Conservation (phyloP, 306 rosid species). For the Betula pendula region DNA sequence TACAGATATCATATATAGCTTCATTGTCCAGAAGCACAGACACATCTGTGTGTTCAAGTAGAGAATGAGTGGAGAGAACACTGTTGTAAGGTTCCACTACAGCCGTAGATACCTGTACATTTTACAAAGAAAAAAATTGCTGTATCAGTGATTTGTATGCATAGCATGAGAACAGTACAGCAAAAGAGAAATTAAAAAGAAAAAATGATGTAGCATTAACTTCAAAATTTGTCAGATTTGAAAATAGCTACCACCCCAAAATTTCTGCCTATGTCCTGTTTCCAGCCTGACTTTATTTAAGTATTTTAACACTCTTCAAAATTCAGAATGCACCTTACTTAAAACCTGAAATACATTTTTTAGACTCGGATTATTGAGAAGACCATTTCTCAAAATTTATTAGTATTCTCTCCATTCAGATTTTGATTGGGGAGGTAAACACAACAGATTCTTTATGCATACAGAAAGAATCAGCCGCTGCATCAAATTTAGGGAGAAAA, state of each 20-base stretch:
- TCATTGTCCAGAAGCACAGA: conserved; percentile 75
- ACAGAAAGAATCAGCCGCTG: not conserved
- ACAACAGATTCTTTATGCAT: not conserved
- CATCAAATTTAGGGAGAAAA: not conserved
- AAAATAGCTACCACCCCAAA: not conserved
- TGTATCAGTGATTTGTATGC: conserved; percentile 19
- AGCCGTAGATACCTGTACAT: conserved; percentile 70
- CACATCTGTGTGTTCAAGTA: conserved; percentile 74
- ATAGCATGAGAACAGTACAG: not conserved
- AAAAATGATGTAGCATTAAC: not conserved
- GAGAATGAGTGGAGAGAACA: conserved; percentile 66
- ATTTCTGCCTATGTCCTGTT: not conserved
- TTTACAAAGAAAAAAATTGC: not conserved
- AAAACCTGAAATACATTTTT: not conserved
- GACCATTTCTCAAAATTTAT: conserved; percentile 1
- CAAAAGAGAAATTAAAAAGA: not conserved
- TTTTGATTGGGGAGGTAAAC: not conserved
- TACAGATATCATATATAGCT: conserved; percentile 77
- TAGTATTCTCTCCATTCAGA: not conserved
- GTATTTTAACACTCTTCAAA: not conserved
- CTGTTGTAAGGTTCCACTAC: conserved; percentile 88
- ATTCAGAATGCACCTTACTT: not conserved
- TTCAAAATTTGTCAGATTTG: not conserved
- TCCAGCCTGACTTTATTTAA: not conserved
- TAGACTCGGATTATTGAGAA: not conserved